These are phyloP conservation scores for Cyclostephanos tholiformis DNA, from an alignment of 108 stramenopile genomes.

Conservation along the genomic window DNA sequence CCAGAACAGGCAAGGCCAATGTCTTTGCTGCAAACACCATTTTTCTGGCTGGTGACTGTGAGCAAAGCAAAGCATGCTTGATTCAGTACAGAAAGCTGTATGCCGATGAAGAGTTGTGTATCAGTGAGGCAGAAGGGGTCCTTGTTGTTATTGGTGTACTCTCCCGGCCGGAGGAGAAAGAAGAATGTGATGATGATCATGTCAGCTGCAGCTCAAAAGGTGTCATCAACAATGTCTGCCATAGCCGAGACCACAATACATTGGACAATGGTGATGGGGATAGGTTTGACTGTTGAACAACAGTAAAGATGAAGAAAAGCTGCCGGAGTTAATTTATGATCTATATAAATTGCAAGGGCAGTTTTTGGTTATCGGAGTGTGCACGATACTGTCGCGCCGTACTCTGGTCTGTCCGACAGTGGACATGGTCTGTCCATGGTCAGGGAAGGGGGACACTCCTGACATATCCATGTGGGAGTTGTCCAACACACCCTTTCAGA, in stretches of 20 bases:
- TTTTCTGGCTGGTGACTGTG: constrained; percentile 50
- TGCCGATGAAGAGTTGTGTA: constrained; percentile 35
- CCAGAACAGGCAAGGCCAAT: constrained; percentile 43
- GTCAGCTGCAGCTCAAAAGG: not conserved
- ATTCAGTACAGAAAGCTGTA: constrained; percentile 10
- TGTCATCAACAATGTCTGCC: constrained; percentile 41
- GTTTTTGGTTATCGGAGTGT: no score
- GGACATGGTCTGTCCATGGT: no score
- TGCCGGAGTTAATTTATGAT: no score
- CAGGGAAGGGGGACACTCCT: no score
- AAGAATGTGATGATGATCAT: no score
- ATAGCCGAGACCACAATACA: constrained; percentile 13
- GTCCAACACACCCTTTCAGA: no score
- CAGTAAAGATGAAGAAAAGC: no score
- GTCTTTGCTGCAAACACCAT: constrained; percentile 44
- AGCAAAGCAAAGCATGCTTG: constrained; percentile 34
- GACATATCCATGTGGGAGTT: no score
- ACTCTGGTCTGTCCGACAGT: no score
- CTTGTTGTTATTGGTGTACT: constrained; percentile 29
- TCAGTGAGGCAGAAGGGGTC: constrained; percentile 40
- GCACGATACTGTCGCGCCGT: no score
- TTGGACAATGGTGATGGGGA: constrained; percentile 39
- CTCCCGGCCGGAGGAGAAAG: constrained; percentile 38
- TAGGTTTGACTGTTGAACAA: no score
- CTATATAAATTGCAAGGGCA: no score